Base-by-base conservation (phyloP, 1,139 yeast species). In the Taphrina pruni region DNA sequence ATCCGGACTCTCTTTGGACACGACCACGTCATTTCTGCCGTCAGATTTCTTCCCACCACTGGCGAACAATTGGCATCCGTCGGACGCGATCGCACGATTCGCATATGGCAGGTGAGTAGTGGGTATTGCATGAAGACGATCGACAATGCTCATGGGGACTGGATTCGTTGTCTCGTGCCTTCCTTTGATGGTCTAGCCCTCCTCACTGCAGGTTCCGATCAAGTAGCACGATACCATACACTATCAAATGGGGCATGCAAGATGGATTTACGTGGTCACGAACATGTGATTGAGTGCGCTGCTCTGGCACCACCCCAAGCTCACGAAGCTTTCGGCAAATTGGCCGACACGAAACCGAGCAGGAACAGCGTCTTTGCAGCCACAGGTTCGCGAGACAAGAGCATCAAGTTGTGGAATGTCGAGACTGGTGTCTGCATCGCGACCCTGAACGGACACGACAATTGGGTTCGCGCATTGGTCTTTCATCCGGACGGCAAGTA, bases 131-230 rank as follows among this genome's bases (percentile, higher is more conserved):
- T 85, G 39, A 83, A 84, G 71, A 69, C 71, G 39, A 85, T 89
- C 0, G 86, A 90, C 71, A 81, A 84, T 8, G 95, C 94, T 0
- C 97, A 93, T 77, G 84, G 90, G 43, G 97, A 91, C 74, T 93
- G 98, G 98, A 92, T 91, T 9, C 82, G 97, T 73, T 82, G 85
- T 32, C 76, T 91, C 7, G 88, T 86, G 71, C 83, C 85, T 0
- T 76, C 80, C 20, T 57, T 35, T 7, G 55, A 46, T 55, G 67
- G 67, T 14, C 20, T 39, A n/a, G 17, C 61, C 14, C 36, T 56
- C 1, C 73, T 92, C 21, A 87, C 95, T 0, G 91, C 93, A 56
- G 89, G 97, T 8, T 89, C 88, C 73, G 98, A 92, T 78, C 91
- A 89, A 70, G 85, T 90, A 54, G 85, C 88, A 0, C 79, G 97